Base-by-base conservation (phyloP, 2,329 filamentous ascomycete genomes). In the Exophiala spinifera region DNA sequence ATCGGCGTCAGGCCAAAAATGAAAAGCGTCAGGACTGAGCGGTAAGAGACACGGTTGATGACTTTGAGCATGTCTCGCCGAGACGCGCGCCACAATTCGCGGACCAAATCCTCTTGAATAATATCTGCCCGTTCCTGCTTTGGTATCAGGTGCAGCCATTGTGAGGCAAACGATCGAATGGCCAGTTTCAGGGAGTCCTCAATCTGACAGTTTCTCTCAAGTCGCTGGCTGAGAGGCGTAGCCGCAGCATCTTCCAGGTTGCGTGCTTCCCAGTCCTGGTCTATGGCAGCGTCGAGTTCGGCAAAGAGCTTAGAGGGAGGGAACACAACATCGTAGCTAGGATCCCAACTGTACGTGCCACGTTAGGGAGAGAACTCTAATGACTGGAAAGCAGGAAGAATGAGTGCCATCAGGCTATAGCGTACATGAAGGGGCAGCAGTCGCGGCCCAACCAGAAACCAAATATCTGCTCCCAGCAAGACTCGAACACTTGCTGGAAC, bases 391-490 rank as follows among this genome's bases (percentile, higher is more conserved):
- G 1, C 23, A 46, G 11, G 4, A 31, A 31, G 28, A 2, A 31
- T 31, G 4, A 10, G 10, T 3, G 28, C 11, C 28, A 31, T 10
- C 28, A 31, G 28, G 28, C 10, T 10, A 20, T 39, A 28, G 62
- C 72, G 15, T 63, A 75, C 71, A 72, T 55, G 45, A 75, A 74
- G 13, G 73, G 73, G 54, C 71, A 74, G 49, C 72, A 69, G 45
- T 74, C 70, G 53, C 68, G 68, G 0, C 73, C 72, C 63, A 75
- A 67, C 72, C 71, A 75, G 0, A 70, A 74, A 1, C 72, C 73
- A 59, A 75, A 74, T 0, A 74, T 65, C 2, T 67, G 64, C 45
- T 74, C 71, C 34, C 74, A 76, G 0, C 69, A 68, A 39, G 63
- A 61, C 25, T 64, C 59, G 54, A 72, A 74, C 8, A 74, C 65